Evolutionary conservation across 768 basidiomycete species (phyloP).

Genomic region (Favolaschia claudopus): DNA sequence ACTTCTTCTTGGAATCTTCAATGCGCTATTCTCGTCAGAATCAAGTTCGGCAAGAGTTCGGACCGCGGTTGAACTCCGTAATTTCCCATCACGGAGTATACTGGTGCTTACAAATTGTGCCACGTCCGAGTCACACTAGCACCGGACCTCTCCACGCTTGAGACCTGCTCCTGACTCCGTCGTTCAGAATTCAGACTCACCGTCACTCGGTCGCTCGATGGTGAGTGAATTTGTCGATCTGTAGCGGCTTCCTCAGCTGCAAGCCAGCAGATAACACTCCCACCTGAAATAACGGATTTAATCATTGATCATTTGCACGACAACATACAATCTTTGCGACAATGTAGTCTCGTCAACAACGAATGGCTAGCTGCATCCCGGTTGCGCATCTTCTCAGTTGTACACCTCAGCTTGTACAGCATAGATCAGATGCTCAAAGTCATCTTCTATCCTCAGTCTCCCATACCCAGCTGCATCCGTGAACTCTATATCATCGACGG

Average conservation of each 20-base stretch:
- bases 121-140: no score
- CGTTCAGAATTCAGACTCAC: no score
- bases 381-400: slow-evolving; percentile 24
- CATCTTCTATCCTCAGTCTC: slow-evolving; percentile 6
- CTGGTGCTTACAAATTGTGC: no score
- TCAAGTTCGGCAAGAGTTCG: no score
- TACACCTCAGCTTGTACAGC: slow-evolving; percentile 13
- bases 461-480: slow-evolving; percentile 9
- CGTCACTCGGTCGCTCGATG: background rate
- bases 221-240: background rate
- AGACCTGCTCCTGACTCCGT: no score
- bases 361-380: slow-evolving; percentile 20
- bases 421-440: slow-evolving; percentile 12
- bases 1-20: no score
- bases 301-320: slow-evolving; percentile 30
- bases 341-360: slow-evolving; percentile 23
- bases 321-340: slow-evolving; percentile 4
- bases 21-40: no score
- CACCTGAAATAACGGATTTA: slow-evolving; percentile 10
- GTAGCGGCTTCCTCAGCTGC: background rate
- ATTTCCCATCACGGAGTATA: no score
- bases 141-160: no score
- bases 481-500: slow-evolving; percentile 11
- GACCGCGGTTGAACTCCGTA: no score
- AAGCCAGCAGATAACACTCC: background rate